phyloP scores from a whole-genome alignment of 257 asterid species.

The Solanum peruvianum region DNA sequence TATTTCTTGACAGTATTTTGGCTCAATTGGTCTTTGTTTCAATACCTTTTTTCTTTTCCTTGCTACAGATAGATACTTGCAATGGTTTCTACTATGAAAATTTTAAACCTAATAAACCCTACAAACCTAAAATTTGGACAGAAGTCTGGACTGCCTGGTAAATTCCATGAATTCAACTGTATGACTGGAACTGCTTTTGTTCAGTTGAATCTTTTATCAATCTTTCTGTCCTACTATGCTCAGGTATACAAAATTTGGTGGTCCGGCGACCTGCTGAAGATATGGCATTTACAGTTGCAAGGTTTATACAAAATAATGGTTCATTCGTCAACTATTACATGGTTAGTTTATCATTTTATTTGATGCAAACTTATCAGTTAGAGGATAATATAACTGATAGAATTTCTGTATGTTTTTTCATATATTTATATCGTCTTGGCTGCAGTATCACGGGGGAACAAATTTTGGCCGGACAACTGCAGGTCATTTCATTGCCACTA shows the following conservation, averaged over 20 bases:
- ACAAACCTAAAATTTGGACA: constrained; percentile 87
- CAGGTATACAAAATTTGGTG: constrained; percentile 75
- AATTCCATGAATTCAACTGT: not conserved
- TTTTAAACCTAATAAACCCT: constrained; percentile 56
- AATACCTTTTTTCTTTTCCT: not conserved
- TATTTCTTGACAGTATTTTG: not conserved
- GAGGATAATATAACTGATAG: not conserved
- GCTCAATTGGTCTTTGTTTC: not conserved
- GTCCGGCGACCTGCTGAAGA: constrained; percentile 86
- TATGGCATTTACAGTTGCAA: constrained; percentile 80
- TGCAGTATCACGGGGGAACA: constrained; percentile 85
- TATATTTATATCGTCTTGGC: not conserved
- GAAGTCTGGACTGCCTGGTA: constrained; percentile 96
- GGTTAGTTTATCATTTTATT: constrained; percentile 28
- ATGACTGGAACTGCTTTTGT: not conserved
- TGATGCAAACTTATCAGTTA: not conserved
- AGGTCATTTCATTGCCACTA: constrained; percentile 78
- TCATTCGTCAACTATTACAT: constrained; percentile 86
- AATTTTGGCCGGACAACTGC: constrained; percentile 71
- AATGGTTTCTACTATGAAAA: constrained; percentile 86
- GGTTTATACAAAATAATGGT: constrained; percentile 80
- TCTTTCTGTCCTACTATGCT: not conserved
- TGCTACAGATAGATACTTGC: constrained; percentile 71
- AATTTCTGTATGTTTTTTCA: not conserved
- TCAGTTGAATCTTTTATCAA: not conserved